Evolutionary conservation across 139 green algal species (phyloP).

Genomic region (Chlamydomonas schloesseri): DNA sequence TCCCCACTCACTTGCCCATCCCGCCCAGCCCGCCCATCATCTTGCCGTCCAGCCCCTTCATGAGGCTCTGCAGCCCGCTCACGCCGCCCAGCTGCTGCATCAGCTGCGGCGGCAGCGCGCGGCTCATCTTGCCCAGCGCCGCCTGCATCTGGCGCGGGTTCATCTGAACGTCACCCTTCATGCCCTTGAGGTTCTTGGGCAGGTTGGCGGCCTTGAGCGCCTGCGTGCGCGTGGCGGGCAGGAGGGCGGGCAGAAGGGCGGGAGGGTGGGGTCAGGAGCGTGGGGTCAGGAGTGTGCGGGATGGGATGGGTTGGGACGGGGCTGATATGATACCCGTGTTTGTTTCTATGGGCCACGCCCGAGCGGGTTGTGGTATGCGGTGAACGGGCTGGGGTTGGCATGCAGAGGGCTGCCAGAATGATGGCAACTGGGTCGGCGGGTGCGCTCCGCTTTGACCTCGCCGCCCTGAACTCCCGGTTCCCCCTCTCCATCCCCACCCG

Average conservation of each 20-base stretch:
- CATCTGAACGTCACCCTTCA: conserved; percentile 79
- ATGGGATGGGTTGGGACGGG: no score
- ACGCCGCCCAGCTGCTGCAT: conserved; percentile 97
- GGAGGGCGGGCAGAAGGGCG: conserved; percentile 54
- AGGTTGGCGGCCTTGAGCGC: conserved; percentile 95
- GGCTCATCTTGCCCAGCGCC: conserved; percentile 84
- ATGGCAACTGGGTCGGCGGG: no score
- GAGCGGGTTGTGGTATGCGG: no score
- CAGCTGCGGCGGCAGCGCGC: conserved; percentile 92
- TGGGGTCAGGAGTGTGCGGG: background rate
- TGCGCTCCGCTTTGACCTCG: no score
- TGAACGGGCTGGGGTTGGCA: no score
- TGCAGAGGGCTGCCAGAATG: no score
- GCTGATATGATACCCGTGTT: no score
- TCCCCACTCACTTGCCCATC: background rate
- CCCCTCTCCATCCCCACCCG: no score
- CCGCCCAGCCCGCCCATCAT: conserved; percentile 34
- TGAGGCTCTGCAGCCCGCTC: conserved; percentile 86
- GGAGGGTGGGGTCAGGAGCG: conserved; percentile 26
- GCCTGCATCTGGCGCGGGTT: conserved; percentile 88
- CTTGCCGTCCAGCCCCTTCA: conserved; percentile 81
- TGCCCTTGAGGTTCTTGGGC: conserved; percentile 85
- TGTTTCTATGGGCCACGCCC: no score
- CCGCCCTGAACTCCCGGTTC: no score
- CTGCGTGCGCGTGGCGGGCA: no score